phyloP scores from a whole-genome alignment of 371 early-diverging fungal species.

The Capniomyces stellatus region DNA sequence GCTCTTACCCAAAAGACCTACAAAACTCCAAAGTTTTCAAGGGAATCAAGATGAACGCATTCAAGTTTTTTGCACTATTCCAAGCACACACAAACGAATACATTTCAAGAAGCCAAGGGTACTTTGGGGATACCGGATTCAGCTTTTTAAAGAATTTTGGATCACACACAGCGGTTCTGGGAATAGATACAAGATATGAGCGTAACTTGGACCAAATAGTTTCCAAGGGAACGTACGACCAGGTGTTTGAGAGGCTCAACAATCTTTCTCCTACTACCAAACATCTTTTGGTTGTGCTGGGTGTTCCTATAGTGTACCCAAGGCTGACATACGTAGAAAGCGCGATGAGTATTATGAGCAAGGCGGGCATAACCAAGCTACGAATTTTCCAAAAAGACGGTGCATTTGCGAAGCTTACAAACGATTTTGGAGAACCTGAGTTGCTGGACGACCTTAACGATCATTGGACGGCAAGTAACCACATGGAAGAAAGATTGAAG shows the following conservation, averaged over 20 bases:
- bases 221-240: constrained; percentile 36
- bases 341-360: constrained; percentile 34
- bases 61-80: constrained; percentile 49
- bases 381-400: constrained; percentile 24
- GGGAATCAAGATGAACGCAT: constrained; percentile 32
- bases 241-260: constrained; percentile 32
- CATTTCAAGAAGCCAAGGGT: constrained; percentile 35
- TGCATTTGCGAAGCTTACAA: constrained; percentile 24
- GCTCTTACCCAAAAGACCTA: constrained; percentile 50
- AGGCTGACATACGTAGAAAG: constrained; percentile 45
- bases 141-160: constrained; percentile 38
- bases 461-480: constrained; percentile 52
- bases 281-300: constrained; percentile 47
- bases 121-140: constrained; percentile 34
- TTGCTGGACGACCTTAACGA: constrained; percentile 62
- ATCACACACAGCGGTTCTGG: constrained; percentile 38
- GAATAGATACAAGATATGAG: constrained; percentile 58
- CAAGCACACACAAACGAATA: constrained; percentile 52
- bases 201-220: constrained; percentile 44
- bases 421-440: constrained; percentile 64
- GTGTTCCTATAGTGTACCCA: constrained; percentile 60
- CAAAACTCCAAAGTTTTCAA: constrained; percentile 29
- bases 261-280: constrained; percentile 33
- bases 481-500: constrained; percentile 43
- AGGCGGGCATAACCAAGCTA: constrained; percentile 19